Evolutionary conservation across 164 flowering plant genomes (phyloP).

Genomic region (Sextonia rubra): DNA sequence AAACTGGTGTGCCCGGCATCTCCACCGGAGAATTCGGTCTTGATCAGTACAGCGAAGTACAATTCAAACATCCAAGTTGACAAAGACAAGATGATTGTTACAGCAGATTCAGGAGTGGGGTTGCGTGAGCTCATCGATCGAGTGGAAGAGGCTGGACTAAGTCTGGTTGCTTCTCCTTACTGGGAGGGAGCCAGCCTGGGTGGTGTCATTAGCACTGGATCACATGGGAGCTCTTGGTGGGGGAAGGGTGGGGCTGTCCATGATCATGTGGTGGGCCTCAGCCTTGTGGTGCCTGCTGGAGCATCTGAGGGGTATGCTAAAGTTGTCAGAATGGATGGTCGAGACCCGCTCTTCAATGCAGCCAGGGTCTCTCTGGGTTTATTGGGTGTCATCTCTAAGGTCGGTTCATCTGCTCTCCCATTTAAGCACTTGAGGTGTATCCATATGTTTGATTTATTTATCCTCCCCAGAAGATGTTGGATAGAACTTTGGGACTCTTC

Average conservation of each 20-base stretch:
- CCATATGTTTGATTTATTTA: too few relatives aligned
- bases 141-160: slow-evolving; percentile 57
- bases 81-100: slow-evolving; percentile 27
- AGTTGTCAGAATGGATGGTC: slow-evolving; percentile 28
- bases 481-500: too few relatives aligned
- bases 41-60: slow-evolving; percentile 62
- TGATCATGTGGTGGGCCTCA: slow-evolving; percentile 67
- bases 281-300: slow-evolving; percentile 58
- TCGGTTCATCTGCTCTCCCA: slow-evolving; percentile 14
- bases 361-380: slow-evolving; percentile 68
- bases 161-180: slow-evolving; percentile 76
- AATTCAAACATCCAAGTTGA: slow-evolving; percentile 48
- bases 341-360: slow-evolving; percentile 46
- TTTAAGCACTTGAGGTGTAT: too few relatives aligned
- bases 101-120: slow-evolving; percentile 69
- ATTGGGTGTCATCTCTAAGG: slow-evolving; percentile 85
- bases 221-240: slow-evolving; percentile 93
- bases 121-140: slow-evolving; percentile 53
- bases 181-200: slow-evolving; percentile 93
- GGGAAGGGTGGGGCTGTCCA: slow-evolving; percentile 79
- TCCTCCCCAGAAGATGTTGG: too few relatives aligned
- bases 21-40: slow-evolving; percentile 20
- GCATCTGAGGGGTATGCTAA: slow-evolving; percentile 57
- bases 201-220: slow-evolving; percentile 74
- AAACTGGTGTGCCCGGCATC: slow-evolving; percentile 63